A percentile compares a stretch with the other conserved stretches of the same genome.
phyloP scores from a whole-genome alignment of 805 yeast genomes.

The Saccharomycopsis amapae region DNA sequence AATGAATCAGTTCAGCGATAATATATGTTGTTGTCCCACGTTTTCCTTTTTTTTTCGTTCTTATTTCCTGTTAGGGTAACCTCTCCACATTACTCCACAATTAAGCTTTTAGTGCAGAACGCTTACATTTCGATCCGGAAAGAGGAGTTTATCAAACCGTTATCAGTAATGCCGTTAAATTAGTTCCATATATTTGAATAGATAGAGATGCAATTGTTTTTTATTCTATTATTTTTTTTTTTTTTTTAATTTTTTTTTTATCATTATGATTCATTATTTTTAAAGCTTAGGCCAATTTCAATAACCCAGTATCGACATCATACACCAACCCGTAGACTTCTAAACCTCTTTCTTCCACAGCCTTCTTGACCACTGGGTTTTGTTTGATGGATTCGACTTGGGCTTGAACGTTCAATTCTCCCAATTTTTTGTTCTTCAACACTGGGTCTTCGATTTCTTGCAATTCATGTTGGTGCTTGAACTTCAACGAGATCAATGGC shows the following conservation, averaged over 20 bases:
- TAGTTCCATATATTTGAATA: too few relatives aligned
- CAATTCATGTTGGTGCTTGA: constrained; percentile 46
- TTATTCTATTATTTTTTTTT: not conserved
- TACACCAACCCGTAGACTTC: constrained; percentile 80
- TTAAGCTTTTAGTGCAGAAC: too few relatives aligned
- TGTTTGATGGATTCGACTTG: constrained; percentile 58
- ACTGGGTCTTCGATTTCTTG: constrained; percentile 43
- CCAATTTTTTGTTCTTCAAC: constrained; percentile 52
- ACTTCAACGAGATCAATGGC: constrained; percentile 62
- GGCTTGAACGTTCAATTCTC: constrained; percentile 67
- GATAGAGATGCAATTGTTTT: not conserved
- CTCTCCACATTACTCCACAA: too few relatives aligned
- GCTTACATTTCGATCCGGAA: too few relatives aligned
- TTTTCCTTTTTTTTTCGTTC: too few relatives aligned
- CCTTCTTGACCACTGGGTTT: constrained; percentile 59
- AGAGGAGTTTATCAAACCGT: too few relatives aligned
- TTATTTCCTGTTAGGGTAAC: too few relatives aligned
- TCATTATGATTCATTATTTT: too few relatives aligned
- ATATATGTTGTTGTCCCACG: too few relatives aligned
- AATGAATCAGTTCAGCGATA: too few relatives aligned
- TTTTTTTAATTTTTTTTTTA: not conserved
- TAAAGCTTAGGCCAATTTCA: too few relatives aligned
- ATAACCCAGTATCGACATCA: constrained; percentile 70
- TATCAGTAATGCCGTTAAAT: too few relatives aligned
- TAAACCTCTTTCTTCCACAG: constrained; percentile 52